phyloP scores from a whole-genome alignment of 2,329 filamentous ascomycete genomes.

The Colletotrichum costaricense region DNA sequence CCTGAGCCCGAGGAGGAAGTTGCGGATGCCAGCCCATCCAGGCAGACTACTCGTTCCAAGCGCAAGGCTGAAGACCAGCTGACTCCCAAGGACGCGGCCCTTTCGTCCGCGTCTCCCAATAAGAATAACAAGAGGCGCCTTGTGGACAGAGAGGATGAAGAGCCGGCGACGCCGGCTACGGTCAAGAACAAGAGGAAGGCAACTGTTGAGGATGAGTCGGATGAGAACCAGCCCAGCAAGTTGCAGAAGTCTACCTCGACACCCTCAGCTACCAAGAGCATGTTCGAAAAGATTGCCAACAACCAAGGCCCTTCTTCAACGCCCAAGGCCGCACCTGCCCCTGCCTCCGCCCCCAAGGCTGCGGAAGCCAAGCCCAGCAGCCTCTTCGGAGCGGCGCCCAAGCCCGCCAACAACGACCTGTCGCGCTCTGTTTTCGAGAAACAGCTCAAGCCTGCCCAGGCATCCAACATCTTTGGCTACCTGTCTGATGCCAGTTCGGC shows the following conservation, averaged over 20 bases:
- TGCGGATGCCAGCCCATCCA: conserved; percentile 44
- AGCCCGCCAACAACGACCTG: conserved; percentile 50
- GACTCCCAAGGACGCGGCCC: conserved; percentile 49
- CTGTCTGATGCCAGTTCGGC: conserved; percentile 67
- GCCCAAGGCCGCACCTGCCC: conserved; percentile 43
- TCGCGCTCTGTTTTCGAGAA: conserved; percentile 56
- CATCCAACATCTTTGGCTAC: conserved; percentile 68
- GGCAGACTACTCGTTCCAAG: conserved; percentile 53
- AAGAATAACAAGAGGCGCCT: conserved; percentile 63
- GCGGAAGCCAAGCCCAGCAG: conserved; percentile 43
- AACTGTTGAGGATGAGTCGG: conserved; percentile 54
- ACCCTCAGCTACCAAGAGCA: conserved; percentile 64
- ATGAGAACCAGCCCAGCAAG: conserved; percentile 63
- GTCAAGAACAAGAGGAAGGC: conserved; percentile 66
- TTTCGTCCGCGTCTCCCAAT: conserved; percentile 46
- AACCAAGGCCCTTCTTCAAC: conserved; percentile 50
- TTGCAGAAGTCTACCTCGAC: conserved; percentile 56
- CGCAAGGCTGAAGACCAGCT: conserved; percentile 68
- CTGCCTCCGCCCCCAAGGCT: conserved; percentile 41
- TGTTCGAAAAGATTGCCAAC: conserved; percentile 69
- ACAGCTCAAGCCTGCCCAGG: conserved; percentile 48
- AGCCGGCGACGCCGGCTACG: conserved; percentile 45
- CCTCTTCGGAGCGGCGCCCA: conserved; percentile 46
- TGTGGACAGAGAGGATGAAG: conserved; percentile 51
- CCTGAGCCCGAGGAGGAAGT: conserved; percentile 61